These are phyloP conservation scores for Rostrohypoxylon terebratum DNA, from an alignment of 495 filamentous ascomycete species.

Conservation along the genomic window DNA sequence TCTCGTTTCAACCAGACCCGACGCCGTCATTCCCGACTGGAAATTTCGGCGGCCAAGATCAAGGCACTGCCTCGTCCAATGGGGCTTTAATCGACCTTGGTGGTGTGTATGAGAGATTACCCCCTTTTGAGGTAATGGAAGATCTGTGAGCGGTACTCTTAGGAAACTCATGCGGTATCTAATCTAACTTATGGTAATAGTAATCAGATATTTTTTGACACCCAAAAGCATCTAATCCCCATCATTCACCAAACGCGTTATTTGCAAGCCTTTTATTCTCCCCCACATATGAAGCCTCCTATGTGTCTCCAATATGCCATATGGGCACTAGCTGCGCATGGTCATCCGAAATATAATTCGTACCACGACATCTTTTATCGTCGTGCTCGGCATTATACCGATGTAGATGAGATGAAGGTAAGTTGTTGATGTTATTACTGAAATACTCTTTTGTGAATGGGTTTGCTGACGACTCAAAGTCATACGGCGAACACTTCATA, in stretches of 20 bases:
- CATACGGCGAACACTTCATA: constrained; percentile 59
- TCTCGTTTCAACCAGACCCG: constrained; percentile 32
- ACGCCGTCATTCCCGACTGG: constrained; percentile 11
- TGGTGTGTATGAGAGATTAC: constrained; percentile 57
- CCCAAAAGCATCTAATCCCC: constrained; percentile 53
- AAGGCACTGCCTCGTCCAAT: constrained; percentile 17
- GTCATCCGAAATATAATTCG: constrained; percentile 52
- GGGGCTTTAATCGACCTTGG: constrained; percentile 55
- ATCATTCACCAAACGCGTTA: constrained; percentile 58
- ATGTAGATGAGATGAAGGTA: constrained; percentile 62
- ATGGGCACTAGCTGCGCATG: constrained; percentile 57
- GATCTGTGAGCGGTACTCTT: constrained; percentile 54
- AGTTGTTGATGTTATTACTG: neutral
- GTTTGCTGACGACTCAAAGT: constrained; percentile 44
- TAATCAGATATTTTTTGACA: constrained; percentile 56
- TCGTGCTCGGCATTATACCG: constrained; percentile 61
- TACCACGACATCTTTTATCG: constrained; percentile 60
- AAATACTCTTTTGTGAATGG: too few species aligned
- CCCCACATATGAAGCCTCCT: constrained; percentile 60
- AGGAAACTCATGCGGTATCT: neutral
- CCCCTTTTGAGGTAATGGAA: constrained; percentile 61
- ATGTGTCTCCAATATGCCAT: constrained; percentile 63
- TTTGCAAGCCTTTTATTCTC: constrained; percentile 55
- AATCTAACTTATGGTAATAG: constrained; percentile 42
- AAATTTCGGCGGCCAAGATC: constrained; percentile 22